Percentiles rank a stretch among this genome's conserved stretches.
These are phyloP conservation scores for Pilobolus umbonatus DNA, from an alignment of 192 early-diverging fungal genomes.

Conservation along the genomic window DNA sequence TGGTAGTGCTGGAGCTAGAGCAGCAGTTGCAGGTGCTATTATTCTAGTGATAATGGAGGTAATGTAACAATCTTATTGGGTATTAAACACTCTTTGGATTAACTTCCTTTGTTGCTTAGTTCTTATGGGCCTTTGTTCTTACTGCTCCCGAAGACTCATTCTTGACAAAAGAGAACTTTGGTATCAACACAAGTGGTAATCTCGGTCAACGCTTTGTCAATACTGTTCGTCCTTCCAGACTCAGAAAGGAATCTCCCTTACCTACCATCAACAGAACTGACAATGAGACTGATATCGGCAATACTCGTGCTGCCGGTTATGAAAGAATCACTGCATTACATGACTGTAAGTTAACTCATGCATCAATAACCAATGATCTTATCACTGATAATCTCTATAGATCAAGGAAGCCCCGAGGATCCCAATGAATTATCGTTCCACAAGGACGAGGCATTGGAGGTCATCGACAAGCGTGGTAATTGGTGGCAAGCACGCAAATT, in stretches of 20 bases:
- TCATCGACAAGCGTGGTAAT: conserved; percentile 90
- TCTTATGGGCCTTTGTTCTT: conserved; percentile 64
- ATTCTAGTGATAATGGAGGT: conserved; percentile 32
- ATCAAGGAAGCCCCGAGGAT: conserved; percentile 85
- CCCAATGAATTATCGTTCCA: conserved; percentile 85
- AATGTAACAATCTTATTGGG: neutral
- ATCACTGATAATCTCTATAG: conserved; percentile 20
- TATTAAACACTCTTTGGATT: conserved; percentile 1
- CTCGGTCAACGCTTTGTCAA: neutral
- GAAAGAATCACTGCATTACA: neutral
- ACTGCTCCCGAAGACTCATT: conserved; percentile 57
- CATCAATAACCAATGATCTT: neutral
- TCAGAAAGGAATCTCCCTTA: neutral
- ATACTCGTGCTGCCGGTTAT: neutral
- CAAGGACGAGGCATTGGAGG: conserved; percentile 83
- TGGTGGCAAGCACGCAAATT: conserved; percentile 92
- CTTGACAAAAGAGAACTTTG: conserved; percentile 9
- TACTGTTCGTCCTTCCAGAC: neutral
- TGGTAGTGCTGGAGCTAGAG: conserved; percentile 1
- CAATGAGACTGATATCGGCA: neutral
- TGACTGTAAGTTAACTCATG: conserved; percentile 4
- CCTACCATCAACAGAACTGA: conserved; percentile 1
- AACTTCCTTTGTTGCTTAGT: conserved; percentile 25
- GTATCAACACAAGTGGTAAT: neutral
- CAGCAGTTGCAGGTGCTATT: conserved; percentile 24